Evolutionary conservation across 148 eudicot genomes (phyloP).

Genomic region (Rhododendron molle): DNA sequence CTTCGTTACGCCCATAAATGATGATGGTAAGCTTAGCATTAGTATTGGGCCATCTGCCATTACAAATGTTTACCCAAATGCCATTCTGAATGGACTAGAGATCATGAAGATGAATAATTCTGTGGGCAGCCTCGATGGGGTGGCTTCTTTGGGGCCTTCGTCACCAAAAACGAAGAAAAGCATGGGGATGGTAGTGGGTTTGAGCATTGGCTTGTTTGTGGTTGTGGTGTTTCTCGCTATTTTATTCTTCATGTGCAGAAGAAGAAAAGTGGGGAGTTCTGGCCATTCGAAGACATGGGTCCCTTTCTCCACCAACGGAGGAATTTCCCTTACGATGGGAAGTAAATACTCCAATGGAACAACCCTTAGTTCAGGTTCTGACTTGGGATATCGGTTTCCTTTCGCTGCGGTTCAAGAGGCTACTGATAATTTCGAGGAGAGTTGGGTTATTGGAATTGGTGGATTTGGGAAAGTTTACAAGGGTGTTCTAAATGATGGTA

Average conservation of each 20-base stretch:
- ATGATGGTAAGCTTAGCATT: slow-evolving; percentile 33
- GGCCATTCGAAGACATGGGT: slow-evolving; percentile 67
- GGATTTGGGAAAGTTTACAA: slow-evolving; percentile 93
- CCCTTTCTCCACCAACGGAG: slow-evolving; percentile 56
- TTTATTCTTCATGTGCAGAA: slow-evolving; percentile 38
- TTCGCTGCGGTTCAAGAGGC: slow-evolving; percentile 64
- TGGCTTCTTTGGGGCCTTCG: slow-evolving; percentile 9
- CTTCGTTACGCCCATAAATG: slow-evolving; percentile 40
- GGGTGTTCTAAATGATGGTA: slow-evolving; percentile 67
- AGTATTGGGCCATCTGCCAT: slow-evolving; percentile 65
- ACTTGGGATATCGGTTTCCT: slow-evolving; percentile 66
- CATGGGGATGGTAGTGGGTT: slow-evolving; percentile 51
- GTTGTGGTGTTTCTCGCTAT: slow-evolving; percentile 31
- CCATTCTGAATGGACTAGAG: slow-evolving; percentile 82
- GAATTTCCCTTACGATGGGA: slow-evolving; percentile 56
- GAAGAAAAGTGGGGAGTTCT: slow-evolving; percentile 32
- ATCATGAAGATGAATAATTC: slow-evolving; percentile 80
- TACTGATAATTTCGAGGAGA: slow-evolving; percentile 75
- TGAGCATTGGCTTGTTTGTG: slow-evolving; percentile 44
- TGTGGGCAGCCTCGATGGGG: slow-evolving; percentile 49
- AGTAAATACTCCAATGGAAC: slow-evolving; percentile 64
- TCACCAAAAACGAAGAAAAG: slow-evolving; percentile 38
- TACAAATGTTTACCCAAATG: slow-evolving; percentile 50
- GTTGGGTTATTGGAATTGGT: slow-evolving; percentile 76
- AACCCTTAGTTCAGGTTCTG: slow-evolving; percentile 41